A percentile compares a stretch with the other conserved stretches of the same genome.
Evolutionary conservation across 495 filamentous ascomycete species (phyloP).

Genomic region (Aspergillus sclerotiicarbonarius): DNA sequence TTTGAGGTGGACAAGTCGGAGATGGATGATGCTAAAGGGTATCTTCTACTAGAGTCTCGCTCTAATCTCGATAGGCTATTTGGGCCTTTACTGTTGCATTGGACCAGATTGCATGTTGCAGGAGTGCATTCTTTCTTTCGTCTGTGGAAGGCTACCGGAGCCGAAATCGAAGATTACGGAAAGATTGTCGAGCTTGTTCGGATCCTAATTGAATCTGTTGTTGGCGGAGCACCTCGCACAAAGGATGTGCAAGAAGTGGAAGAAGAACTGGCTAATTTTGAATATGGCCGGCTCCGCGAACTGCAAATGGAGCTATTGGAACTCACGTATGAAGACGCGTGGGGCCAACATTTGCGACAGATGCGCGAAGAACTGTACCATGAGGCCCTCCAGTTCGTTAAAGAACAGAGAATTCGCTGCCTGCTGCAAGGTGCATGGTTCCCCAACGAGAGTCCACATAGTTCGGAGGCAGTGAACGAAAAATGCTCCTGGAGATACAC

Average conservation of each 20-base stretch:
- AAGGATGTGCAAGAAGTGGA: constrained; percentile 89
- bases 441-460: constrained; percentile 49
- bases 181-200: constrained; percentile 89
- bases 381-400: constrained; percentile 92
- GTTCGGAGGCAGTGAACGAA: constrained; percentile 40
- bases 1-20: constrained; percentile 92
- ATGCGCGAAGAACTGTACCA: constrained; percentile 91
- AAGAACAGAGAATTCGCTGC: constrained; percentile 93
- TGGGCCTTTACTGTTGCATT: constrained; percentile 84
- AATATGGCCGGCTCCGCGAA: constrained; percentile 71
- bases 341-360: constrained; percentile 86
- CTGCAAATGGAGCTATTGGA: constrained; percentile 95
- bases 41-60: constrained; percentile 71
- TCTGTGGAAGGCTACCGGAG: constrained; percentile 86
- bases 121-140: constrained; percentile 88
- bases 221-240: constrained; percentile 76
- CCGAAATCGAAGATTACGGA: constrained; percentile 80
- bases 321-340: constrained; percentile 86
- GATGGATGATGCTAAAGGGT: constrained; percentile 74
- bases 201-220: constrained; percentile 87
- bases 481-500: constrained; percentile 69
- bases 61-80: constrained; percentile 84
- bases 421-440: constrained; percentile 92
- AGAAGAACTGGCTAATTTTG: constrained; percentile 81
- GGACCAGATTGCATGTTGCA: constrained; percentile 90